phyloP scores from a whole-genome alignment of 257 asterid species.

The Buddleja alternifolia region DNA sequence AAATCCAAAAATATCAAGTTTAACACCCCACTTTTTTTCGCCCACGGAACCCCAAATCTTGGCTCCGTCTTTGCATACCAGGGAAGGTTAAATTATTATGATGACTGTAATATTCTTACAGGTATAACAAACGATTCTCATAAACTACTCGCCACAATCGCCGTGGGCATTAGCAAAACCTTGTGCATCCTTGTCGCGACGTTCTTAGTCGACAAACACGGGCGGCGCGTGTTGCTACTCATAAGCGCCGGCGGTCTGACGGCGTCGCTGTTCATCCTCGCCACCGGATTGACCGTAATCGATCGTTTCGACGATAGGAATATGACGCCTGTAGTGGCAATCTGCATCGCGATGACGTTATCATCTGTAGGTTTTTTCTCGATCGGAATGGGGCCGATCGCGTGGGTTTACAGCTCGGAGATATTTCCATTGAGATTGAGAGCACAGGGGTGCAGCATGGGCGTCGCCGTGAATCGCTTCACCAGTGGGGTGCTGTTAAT shows the following conservation, averaged over 20 bases:
- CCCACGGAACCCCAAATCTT: too few species aligned
- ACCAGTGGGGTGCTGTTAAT: slow-evolving; percentile 39
- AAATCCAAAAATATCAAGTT: too few species aligned
- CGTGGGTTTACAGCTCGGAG: slow-evolving; percentile 45
- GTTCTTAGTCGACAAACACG: slow-evolving; percentile 50
- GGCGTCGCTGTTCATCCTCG: slow-evolving; percentile 34
- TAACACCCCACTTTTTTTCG: too few species aligned
- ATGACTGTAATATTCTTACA: too few species aligned
- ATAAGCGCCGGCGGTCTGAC: slow-evolving; percentile 56
- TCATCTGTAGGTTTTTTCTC: slow-evolving; percentile 40
- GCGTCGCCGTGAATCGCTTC: slow-evolving; percentile 38
- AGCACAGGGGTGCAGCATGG: slow-evolving; percentile 48
- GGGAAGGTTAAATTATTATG: too few species aligned
- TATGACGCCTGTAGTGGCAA: slow-evolving; percentile 35
- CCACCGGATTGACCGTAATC: slow-evolving; percentile 45
- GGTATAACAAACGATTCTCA: slow-evolving; percentile 23
- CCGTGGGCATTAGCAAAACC: slow-evolving; percentile 57
- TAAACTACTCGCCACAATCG: slow-evolving; percentile 55
- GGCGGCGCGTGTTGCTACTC: slow-evolving; percentile 59
- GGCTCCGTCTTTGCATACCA: too few species aligned
- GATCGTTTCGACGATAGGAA: slow-evolving; percentile 19
- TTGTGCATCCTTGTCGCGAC: slow-evolving; percentile 54
- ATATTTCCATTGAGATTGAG: slow-evolving; percentile 44
- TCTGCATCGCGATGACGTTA: slow-evolving; percentile 33
- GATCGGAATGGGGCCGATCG: slow-evolving; percentile 47